Evolutionary conservation across 179 eudicot genomes (phyloP), one percentile per base, ranked within the genome.

Genomic region (Actinidia polygama): DNA sequence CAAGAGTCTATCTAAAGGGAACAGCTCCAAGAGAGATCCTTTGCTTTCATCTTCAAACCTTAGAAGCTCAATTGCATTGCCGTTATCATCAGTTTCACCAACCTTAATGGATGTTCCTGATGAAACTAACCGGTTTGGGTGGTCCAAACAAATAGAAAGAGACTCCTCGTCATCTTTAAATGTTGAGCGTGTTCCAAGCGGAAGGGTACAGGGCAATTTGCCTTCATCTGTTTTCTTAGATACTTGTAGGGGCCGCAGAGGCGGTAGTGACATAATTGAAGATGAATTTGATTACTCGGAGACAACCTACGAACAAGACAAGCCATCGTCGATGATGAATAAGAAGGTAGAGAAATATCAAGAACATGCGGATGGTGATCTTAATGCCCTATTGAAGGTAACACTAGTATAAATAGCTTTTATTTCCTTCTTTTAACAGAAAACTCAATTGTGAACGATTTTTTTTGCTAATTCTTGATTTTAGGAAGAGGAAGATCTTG

Each of bases 401-500:
- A 72, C 68, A 68, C 74, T 36, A 61, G 58, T 36, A 40, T n/a
- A 24, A 79, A 6, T 59, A 23, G 54, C 53, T n/a, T 44, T 18
- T 47, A 47, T 40, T 30, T 40, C 44, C 44, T 40, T 40, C 44
- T 40, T 40, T 40, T 40, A 40, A 40, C 44, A 40, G 44, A 40
- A 30, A 40, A 40, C 44, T 40, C 44, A 40, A 40, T 40, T 40
- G 44, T 2, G 44, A 40, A 40, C 4, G 44, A 40, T 1, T 40
- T 40, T 40, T 40, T 40, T 40, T 40, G 44, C 44, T 40, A 40
- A 49, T 70, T 64, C 14, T 15, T 18, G 54, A 69, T 81, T 49
- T 74, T 83, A 96, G 99, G 99, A 95, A 80, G 99, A 96, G 89
- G 99, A 96, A 76, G 98, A 96, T 84, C 92, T 96, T 85, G 98